Evolutionary conservation across 164 flowering plant genomes (phyloP).

Genomic region (Sedum album): DNA sequence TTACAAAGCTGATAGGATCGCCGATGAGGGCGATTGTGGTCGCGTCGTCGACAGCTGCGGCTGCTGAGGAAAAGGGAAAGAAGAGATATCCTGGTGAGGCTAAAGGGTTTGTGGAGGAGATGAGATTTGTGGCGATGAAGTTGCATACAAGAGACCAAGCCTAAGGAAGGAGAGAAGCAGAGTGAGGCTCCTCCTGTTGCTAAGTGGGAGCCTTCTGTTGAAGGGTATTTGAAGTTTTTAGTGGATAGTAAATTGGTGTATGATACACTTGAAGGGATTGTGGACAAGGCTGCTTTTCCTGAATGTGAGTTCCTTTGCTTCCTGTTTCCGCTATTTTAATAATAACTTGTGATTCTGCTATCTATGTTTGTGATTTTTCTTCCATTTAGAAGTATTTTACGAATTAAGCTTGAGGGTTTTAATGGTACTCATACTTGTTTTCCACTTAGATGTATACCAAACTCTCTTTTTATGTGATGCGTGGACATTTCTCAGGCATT

Average conservation of each 20-base stretch:
- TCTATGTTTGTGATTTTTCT: background rate
- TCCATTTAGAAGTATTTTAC: too few relatives aligned
- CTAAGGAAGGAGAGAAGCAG: conserved; percentile 79
- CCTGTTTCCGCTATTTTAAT: too few relatives aligned
- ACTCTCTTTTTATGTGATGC: background rate
- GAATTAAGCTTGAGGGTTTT: too few relatives aligned
- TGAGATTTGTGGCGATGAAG: conserved; percentile 93
- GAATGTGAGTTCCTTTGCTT: conserved; percentile 39
- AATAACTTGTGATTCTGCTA: background rate
- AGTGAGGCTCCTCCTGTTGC: conserved; percentile 38
- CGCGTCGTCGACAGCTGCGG: background rate
- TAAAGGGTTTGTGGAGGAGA: conserved; percentile 93
- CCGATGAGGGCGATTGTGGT: background rate
- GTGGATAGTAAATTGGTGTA: conserved; percentile 89
- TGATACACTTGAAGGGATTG: conserved; percentile 80
- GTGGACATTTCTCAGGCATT: background rate
- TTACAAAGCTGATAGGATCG: background rate
- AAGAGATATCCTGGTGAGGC: conserved; percentile 67
- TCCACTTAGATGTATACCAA: background rate
- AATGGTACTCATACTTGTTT: background rate
- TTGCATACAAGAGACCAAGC: conserved; percentile 88
- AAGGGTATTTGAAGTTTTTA: conserved; percentile 79
- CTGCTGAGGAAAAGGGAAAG: conserved; percentile 13
- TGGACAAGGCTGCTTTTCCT: conserved; percentile 54
- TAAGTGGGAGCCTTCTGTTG: conserved; percentile 76